Conservation (phyloP, 2,329 filamentous ascomycete genomes). For the Fonsecaea pugnacius region DNA sequence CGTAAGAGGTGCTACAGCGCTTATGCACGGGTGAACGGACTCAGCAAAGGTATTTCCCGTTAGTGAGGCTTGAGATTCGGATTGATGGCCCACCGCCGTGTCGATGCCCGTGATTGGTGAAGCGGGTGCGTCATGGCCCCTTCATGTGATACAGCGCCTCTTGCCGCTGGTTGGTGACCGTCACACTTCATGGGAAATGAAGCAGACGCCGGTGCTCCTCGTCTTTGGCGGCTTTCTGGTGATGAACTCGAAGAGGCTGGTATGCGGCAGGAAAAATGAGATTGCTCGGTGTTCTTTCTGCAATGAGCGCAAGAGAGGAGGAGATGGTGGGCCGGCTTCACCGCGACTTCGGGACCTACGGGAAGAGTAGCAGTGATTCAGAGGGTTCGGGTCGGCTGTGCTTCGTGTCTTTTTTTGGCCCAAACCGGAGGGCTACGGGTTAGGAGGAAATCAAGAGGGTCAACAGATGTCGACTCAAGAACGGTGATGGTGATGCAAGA, state of each 20-base stretch:
- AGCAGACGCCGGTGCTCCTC: slow-evolving; percentile 3
- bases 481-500: background rate
- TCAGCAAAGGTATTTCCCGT: background rate
- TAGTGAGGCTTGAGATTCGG: slow-evolving; percentile 4
- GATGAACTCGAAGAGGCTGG: background rate
- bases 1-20: slow-evolving; percentile 5
- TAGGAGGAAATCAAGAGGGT: background rate
- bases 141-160: slow-evolving; percentile 31
- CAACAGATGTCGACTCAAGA: background rate
- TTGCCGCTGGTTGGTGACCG: slow-evolving; percentile 30
- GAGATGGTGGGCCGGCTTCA: slow-evolving; percentile 28
- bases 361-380: slow-evolving; percentile 2
- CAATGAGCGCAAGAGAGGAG: background rate
- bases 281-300: background rate
- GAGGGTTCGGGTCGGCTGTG: slow-evolving; percentile 5
- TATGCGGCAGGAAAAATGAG: background rate
- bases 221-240: background rate
- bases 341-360: slow-evolving; percentile 24
- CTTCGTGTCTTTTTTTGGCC: slow-evolving; percentile 9
- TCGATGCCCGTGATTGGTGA: slow-evolving; percentile 19
- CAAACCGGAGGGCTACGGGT: background rate
- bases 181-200: slow-evolving; percentile 30
- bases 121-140: slow-evolving; percentile 28
- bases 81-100: slow-evolving; percentile 16
- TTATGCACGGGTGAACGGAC: slow-evolving; percentile 23